A percentile compares a stretch with the other conserved stretches of the same genome.
phyloP scores from a whole-genome alignment of 176 grass and related monocot species.

The Cocos nucifera region DNA sequence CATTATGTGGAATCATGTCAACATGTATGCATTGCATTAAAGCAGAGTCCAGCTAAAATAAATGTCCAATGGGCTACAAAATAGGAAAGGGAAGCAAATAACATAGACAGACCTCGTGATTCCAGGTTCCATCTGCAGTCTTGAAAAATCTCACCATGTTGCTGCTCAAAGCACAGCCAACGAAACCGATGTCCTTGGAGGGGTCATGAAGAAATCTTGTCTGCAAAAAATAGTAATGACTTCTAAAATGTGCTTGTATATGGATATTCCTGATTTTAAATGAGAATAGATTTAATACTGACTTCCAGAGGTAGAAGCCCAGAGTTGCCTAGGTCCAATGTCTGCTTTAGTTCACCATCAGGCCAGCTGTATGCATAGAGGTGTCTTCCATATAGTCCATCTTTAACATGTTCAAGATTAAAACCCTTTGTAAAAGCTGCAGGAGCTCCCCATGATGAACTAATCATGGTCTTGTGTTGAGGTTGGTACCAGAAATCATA shows the following conservation, averaged over 20 bases:
- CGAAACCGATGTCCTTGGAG: conserved; percentile 91
- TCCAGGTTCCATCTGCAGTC: conserved; percentile 66
- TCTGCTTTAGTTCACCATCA: conserved; percentile 84
- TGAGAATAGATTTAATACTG: not conserved
- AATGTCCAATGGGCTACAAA: conserved; percentile 1
- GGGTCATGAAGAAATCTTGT: conserved; percentile 94
- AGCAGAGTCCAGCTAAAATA: too few species aligned
- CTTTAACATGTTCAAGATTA: conserved; percentile 74
- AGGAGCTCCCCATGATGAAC: conserved; percentile 85
- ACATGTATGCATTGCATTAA: too few species aligned
- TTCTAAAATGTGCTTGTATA: not conserved
- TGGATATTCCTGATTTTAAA: too few species aligned
- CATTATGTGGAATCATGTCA: too few species aligned
- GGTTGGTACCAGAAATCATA: conserved; percentile 98
- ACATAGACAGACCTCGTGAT: conserved; percentile 55
- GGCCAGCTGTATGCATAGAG: conserved; percentile 87
- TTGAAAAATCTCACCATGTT: conserved; percentile 97
- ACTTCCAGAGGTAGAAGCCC: conserved; percentile 91
- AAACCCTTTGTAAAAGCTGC: conserved; percentile 67
- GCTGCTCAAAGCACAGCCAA: conserved; percentile 77
- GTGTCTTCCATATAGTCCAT: conserved; percentile 84
- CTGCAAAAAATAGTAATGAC: conserved; percentile 27
- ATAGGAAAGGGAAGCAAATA: not conserved
- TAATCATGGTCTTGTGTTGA: conserved; percentile 94
- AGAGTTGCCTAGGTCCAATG: conserved; percentile 52